Base-by-base conservation (phyloP, 495 filamentous ascomycete species). In the Tuber umbilicatum region DNA sequence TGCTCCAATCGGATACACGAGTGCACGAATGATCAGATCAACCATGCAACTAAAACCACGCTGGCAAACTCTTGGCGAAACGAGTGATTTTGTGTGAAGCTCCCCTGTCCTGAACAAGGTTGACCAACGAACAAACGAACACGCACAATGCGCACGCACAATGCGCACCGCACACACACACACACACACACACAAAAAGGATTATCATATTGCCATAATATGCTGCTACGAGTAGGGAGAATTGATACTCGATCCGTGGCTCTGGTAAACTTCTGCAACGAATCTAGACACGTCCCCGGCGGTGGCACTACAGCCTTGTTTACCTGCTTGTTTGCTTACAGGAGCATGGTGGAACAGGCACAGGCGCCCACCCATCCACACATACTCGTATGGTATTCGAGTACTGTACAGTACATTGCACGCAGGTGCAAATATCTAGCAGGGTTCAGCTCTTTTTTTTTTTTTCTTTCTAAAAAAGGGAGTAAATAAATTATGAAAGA, bases 21-120 rank as follows among this genome's bases (percentile, higher is more conserved):
- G 17, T 17, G 35, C 55, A 35, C 3, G 2, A 17, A 64, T 12
- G 27, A 64, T 64, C 55, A 17, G 27, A 35, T 31, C 55, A 64
- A 64, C 27, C 27, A 16, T 64, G 55, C 55, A 64, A 35, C 55
- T 27, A 64, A 64, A 64, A 64, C 55, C 55, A 64, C 55, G 55
- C 55, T 64, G 55, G 55, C 55, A 64, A 64, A 35, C 55, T 64
- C 55, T 64, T 64, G 55, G 55, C 55, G 16, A 64, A 64, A 64
- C 55, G 55, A 64, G 55, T 64, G 55, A 64, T 64, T 12, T 35
- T 14, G 31, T 3, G 55, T 64, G 55, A 64, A 64, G 27, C 35
- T n/a, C n/a, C n/a, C n/a, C n/a, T n/a, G n/a, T n/a, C n/a, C n/a
- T n/a, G 55, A 17, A 35, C 55, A 64, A 64, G 55, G 55, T 27